A percentile compares a stretch with the other conserved stretches of the same genome.
These are phyloP conservation scores for Tilletia caries DNA, from an alignment of 1,284 basidiomycete species.

Conservation along the genomic window DNA sequence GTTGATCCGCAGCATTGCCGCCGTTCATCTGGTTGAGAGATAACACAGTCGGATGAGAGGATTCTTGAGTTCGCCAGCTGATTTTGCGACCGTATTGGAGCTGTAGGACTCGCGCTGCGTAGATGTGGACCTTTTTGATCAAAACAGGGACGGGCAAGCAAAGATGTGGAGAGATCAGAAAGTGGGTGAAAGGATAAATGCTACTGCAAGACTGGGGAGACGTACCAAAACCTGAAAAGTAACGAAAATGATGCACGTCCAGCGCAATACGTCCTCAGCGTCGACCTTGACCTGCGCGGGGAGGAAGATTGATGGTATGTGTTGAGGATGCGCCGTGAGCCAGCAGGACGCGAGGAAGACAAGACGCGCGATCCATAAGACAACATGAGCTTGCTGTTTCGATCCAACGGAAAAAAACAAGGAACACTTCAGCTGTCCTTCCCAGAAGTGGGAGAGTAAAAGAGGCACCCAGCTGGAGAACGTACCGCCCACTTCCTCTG, in stretches of 20 bases:
- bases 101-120: not conserved
- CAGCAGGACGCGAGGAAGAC: not conserved
- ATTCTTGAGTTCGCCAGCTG: not conserved
- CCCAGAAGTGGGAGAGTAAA: not conserved
- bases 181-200: not conserved
- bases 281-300: not conserved
- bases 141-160: too few relatives aligned
- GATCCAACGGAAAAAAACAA: not conserved
- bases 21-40: too few relatives aligned
- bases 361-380: not conserved
- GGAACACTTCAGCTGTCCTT: not conserved
- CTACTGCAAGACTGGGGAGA: too few relatives aligned
- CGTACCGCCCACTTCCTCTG: not conserved
- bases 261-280: not conserved
- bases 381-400: not conserved
- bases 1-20: not conserved
- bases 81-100: not conserved
- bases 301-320: not conserved
- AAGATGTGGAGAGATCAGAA: not conserved
- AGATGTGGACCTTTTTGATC: not conserved
- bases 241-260: not conserved
- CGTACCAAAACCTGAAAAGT: not conserved
- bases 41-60: too few relatives aligned
- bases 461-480: not conserved
- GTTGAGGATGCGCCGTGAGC: not conserved